These are phyloP conservation scores for Trichopus zeylanicus DNA, from an alignment of 116 monocot species.

Conservation along the genomic window DNA sequence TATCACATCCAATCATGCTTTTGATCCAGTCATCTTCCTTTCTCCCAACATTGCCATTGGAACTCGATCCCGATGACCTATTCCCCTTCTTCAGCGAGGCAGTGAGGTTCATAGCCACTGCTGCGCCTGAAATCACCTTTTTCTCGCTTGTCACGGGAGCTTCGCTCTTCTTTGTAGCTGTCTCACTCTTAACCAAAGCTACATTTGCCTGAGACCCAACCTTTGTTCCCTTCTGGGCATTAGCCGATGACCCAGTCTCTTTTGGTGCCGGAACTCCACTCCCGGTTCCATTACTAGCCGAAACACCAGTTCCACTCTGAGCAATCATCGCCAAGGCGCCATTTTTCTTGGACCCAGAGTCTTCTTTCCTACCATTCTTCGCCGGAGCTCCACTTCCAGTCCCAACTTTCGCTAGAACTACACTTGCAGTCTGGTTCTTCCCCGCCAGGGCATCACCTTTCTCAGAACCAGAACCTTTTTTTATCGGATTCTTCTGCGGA, in stretches of 20 bases:
- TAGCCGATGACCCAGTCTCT: not conserved
- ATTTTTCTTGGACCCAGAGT: not conserved
- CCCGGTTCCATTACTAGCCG: not conserved
- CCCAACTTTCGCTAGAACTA: not conserved
- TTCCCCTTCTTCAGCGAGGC: slow-evolving; percentile 13
- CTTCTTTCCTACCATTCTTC: not conserved
- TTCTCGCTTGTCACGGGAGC: not conserved
- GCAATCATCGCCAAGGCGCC: not conserved
- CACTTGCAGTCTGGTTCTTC: not conserved
- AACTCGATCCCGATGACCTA: not conserved
- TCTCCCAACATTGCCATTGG: not conserved
- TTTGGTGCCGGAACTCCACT: slow-evolving; percentile 4
- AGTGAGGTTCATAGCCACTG: not conserved
- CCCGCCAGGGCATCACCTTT: not conserved
- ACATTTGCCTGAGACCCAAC: not conserved
- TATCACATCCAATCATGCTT: slow-evolving; percentile 55
- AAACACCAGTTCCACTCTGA: not conserved
- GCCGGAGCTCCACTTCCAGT: not conserved
- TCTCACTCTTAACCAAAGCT: not conserved
- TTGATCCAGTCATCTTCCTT: slow-evolving; percentile 33
- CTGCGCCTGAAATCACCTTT: not conserved
- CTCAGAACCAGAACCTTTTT: too few species aligned
- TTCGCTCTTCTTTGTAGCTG: not conserved
- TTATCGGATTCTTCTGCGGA: not conserved
- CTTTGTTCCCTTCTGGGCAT: not conserved